Evolutionary conservation across 768 basidiomycete species (phyloP).

Genomic region (Lentinus tigrinus): DNA sequence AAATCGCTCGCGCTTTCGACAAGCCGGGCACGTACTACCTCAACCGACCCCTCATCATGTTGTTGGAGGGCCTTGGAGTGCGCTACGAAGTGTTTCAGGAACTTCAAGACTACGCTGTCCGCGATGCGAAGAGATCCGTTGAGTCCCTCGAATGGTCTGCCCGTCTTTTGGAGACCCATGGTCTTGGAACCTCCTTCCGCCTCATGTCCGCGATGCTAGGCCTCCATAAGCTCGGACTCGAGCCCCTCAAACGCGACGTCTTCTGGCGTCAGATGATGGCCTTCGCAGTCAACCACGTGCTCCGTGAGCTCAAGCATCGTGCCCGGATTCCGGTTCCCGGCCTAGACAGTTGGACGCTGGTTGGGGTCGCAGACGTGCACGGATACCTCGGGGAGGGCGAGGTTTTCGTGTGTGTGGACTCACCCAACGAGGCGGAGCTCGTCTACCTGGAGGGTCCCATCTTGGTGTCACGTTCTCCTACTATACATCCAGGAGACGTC

Average conservation of each 20-base stretch:
- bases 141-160: constrained; percentile 45
- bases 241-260: constrained; percentile 33
- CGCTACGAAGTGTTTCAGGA: constrained; percentile 49
- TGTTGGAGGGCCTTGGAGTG: constrained; percentile 59
- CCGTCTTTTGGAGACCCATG: constrained; percentile 50
- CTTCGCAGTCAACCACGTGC: constrained; percentile 58
- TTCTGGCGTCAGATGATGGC: constrained; percentile 56
- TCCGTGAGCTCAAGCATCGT: constrained; percentile 60
- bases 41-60: constrained; percentile 69
- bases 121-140: constrained; percentile 43
- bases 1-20: constrained; percentile 67
- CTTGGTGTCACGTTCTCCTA: constrained; percentile 62
- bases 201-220: constrained; percentile 51
- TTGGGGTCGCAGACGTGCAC: constrained; percentile 71
- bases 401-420: constrained; percentile 61
- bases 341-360: constrained; percentile 56
- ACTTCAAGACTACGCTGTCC: constrained; percentile 53
- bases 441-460: constrained; percentile 54
- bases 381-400: constrained; percentile 49
- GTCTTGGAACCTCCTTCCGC: constrained; percentile 57
- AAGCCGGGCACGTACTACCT: constrained; percentile 54
- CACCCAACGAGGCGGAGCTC: constrained; percentile 32
- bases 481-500: constrained; percentile 69
- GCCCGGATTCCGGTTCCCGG: constrained; percentile 65
- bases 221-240: constrained; percentile 48